Conservation (phyloP, 768 basidiomycete species). For the Panaeolus cyanescens region DNA sequence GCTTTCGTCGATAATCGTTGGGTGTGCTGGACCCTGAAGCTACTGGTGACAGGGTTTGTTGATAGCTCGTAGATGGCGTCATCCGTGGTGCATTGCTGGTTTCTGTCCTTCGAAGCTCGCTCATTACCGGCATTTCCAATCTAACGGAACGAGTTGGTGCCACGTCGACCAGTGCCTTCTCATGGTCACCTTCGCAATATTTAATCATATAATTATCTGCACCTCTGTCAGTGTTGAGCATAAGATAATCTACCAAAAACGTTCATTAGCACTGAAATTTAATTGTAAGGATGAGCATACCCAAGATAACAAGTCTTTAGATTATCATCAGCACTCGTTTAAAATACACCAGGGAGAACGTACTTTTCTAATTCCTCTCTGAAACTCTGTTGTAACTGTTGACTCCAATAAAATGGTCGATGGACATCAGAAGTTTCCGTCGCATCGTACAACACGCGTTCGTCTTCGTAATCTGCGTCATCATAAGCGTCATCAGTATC, state of each 20-base stretch:
- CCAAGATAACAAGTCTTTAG: conserved; percentile 78
- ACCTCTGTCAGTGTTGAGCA: conserved; percentile 89
- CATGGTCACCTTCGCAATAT: conserved; percentile 80
- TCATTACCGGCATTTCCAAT: conserved; percentile 74
- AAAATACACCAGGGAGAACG: conserved; percentile 20
- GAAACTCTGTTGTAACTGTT: conserved; percentile 76
- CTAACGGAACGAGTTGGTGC: conserved; percentile 72
- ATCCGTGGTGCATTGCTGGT: conserved; percentile 38
- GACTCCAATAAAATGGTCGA: conserved; percentile 83
- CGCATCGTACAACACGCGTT: conserved; percentile 66
- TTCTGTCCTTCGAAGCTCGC: conserved; percentile 58
- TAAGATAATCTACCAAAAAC: conserved; percentile 69
- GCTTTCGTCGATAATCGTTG: conserved; percentile 57
- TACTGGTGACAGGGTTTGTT: conserved; percentile 35
- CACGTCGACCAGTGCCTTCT: conserved; percentile 76
- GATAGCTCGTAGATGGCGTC: conserved; percentile 38
- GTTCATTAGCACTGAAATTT: neutral
- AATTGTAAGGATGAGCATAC: conserved; percentile 33
- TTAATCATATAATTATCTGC: conserved; percentile 95
- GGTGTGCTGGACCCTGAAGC: conserved; percentile 37
- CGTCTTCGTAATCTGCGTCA: conserved; percentile 75
- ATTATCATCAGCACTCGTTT: conserved; percentile 11
- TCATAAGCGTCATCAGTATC: conserved; percentile 70
- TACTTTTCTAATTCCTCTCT: conserved; percentile 89
- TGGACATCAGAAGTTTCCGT: conserved; percentile 56